phyloP scores from a whole-genome alignment of 768 basidiomycete genomes.

The Tephrocybe sp. region DNA sequence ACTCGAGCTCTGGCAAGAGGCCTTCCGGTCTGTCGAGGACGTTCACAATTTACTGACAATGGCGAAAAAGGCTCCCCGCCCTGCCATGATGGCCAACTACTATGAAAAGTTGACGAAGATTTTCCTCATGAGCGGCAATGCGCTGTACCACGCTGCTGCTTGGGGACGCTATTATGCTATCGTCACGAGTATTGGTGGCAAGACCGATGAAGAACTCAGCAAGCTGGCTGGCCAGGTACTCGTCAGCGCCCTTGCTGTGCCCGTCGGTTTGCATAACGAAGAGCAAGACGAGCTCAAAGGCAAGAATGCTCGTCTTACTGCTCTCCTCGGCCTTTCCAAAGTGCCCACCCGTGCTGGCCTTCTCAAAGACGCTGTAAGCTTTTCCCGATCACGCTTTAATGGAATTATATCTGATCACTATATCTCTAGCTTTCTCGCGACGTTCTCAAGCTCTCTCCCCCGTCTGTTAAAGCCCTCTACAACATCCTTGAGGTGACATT shows the following conservation, averaged over 20 bases:
- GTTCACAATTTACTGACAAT: constrained; percentile 93
- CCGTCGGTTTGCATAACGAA: constrained; percentile 61
- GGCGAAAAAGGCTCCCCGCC: constrained; percentile 90
- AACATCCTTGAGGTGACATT: constrained; percentile 89
- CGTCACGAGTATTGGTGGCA: constrained; percentile 68
- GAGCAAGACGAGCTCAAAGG: constrained; percentile 50
- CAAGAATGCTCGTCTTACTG: constrained; percentile 75
- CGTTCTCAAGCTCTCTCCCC: constrained; percentile 76
- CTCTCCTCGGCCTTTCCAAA: constrained; percentile 78
- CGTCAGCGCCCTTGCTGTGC: constrained; percentile 89
- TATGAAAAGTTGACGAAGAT: constrained; percentile 98
- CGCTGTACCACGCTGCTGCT: constrained; percentile 94
- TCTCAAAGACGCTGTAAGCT: constrained; percentile 80
- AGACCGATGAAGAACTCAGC: constrained; percentile 73
- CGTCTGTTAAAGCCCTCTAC: constrained; percentile 75
- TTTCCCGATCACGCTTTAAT: too few species aligned
- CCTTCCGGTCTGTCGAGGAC: constrained; percentile 97
- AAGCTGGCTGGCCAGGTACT: constrained; percentile 89
- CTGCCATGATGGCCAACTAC: constrained; percentile 97
- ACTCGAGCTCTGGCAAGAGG: constrained; percentile 98
- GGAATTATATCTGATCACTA: constrained; percentile 12
- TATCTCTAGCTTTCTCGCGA: constrained; percentile 67
- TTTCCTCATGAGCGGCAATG: constrained; percentile 92
- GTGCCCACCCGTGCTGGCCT: constrained; percentile 86
- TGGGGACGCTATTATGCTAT: constrained; percentile 86